These are phyloP conservation scores for Neurospora sp. DNA, from an alignment of 495 filamentous ascomycete species.

Conservation along the genomic window DNA sequence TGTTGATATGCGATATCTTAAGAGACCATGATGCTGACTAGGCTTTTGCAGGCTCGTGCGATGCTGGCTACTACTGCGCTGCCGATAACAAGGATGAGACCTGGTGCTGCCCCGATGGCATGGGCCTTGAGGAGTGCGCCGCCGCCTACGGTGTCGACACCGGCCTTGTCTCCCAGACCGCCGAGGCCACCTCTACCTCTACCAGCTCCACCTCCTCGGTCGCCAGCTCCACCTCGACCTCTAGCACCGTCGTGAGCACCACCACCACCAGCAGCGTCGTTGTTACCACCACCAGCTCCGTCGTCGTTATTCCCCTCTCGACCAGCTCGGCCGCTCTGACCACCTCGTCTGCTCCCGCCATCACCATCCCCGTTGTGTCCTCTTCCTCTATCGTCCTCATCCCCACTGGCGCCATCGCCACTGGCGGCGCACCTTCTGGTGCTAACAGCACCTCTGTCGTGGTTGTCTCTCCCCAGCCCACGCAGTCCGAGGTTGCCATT, in stretches of 20 bases:
- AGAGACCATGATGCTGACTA: conserved; percentile 1
- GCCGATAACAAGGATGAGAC: conserved; percentile 27
- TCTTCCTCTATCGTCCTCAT: conserved; percentile 1
- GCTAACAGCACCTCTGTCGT: not conserved
- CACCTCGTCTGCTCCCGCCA: conserved; percentile 1
- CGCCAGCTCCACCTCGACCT: conserved; percentile 9
- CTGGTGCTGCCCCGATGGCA: conserved; percentile 38
- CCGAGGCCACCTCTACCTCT: conserved; percentile 14
- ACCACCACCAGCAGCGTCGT: conserved; percentile 3
- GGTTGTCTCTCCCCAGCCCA: conserved; percentile 2
- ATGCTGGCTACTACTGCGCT: conserved; percentile 38
- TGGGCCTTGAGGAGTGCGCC: conserved; percentile 34
- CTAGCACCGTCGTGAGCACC: not conserved
- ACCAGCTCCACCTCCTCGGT: conserved; percentile 7
- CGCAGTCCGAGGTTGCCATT: conserved; percentile 5
- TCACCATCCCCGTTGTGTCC: not conserved
- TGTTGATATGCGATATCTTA: not conserved
- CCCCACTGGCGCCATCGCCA: not conserved
- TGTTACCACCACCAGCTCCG: not conserved
- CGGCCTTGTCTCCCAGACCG: conserved; percentile 27
- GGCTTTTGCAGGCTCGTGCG: conserved; percentile 31
- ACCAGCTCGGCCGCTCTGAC: conserved; percentile 5
- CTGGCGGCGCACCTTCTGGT: not conserved
- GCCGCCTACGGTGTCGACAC: conserved; percentile 26
- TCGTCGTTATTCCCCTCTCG: not conserved